Conservation (phyloP, 2,329 filamentous ascomycete genomes). For the Pestalotiopsis sp. region DNA sequence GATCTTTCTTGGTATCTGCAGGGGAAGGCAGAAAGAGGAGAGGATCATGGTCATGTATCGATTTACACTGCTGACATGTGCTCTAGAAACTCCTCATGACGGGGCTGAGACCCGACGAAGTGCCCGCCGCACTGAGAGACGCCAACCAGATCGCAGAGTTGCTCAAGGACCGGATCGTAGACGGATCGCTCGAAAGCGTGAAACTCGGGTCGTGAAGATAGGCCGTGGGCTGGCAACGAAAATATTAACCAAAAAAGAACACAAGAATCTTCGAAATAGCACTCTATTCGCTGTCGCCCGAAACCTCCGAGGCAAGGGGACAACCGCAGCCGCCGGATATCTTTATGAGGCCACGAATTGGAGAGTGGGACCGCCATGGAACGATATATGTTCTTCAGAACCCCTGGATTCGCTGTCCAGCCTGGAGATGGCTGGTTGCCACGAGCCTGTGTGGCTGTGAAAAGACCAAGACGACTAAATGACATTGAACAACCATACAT, state of each 20-base stretch:
- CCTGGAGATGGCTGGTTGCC: too few relatives aligned
- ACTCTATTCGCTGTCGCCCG: background rate
- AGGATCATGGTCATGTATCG: too few relatives aligned
- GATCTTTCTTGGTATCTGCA: background rate
- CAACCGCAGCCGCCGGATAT: too few relatives aligned
- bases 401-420: too few relatives aligned
- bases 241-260: background rate
- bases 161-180: conserved; percentile 57
- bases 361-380: too few relatives aligned
- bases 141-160: conserved; percentile 67
- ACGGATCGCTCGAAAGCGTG: conserved; percentile 57
- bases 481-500: too few relatives aligned
- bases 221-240: background rate
- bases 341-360: too few relatives aligned
- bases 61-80: conserved; percentile 3
- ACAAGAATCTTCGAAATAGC: background rate
- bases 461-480: too few relatives aligned
- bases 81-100: conserved; percentile 39
- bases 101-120: conserved; percentile 58
- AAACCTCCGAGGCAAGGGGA: too few relatives aligned
- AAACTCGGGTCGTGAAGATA: conserved; percentile 22
- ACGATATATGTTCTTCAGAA: too few relatives aligned
- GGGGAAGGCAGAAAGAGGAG: background rate
- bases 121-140: conserved; percentile 72
- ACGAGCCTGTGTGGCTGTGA: too few relatives aligned